Base-by-base conservation (phyloP, 257 asterid species). In the Solanum corneliomulleri region DNA sequence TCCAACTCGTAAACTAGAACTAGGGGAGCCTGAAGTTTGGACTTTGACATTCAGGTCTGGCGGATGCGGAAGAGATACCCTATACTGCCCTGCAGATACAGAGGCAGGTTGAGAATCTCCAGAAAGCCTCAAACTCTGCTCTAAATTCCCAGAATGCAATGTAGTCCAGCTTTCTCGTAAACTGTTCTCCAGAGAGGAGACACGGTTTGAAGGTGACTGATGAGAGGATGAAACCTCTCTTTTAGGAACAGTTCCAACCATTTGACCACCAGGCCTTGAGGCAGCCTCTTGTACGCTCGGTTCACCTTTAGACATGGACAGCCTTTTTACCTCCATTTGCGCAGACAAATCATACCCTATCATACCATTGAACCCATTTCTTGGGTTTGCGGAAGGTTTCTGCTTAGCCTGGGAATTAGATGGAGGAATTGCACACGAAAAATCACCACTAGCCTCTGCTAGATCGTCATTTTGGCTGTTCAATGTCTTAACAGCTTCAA, bases 1-100 rank as follows among this genome's bases (percentile, higher is more conserved):
- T 71, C 97, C 96, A 82, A 93, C 91, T 89, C 91, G 98, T 88
- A 96, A 93, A 90, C 95, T 92, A 85, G 95, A 92, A 90, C 96
- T 90, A 72, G 98, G 98, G 0, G 98, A 94, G 68, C 94, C 93
- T 1, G 91, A 86, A 0, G 89, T 89, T 20, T 89, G 93, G 31
- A 92, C 91, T 86, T 94, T 86, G 16, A 94, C 88, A 69, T 95
- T 97, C 88, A 97, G 89, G 85, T 95, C 98, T 0, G 98, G 98
- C 2, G 95, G 94, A 60, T 62, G 80, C 0, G 87, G 69, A 62
- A 62, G 69, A 52, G 9, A 89, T 45, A n/a, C 77, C 86, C 60
- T 64, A 31, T 84, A 21, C 75, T 84, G 86, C 31, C 25, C 86
- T 5, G 42, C 68, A 82, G 91, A 74, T 18, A 23, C 69, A 60